phyloP scores from a whole-genome alignment of 768 basidiomycete genomes.

The Tulasnella sp. region DNA sequence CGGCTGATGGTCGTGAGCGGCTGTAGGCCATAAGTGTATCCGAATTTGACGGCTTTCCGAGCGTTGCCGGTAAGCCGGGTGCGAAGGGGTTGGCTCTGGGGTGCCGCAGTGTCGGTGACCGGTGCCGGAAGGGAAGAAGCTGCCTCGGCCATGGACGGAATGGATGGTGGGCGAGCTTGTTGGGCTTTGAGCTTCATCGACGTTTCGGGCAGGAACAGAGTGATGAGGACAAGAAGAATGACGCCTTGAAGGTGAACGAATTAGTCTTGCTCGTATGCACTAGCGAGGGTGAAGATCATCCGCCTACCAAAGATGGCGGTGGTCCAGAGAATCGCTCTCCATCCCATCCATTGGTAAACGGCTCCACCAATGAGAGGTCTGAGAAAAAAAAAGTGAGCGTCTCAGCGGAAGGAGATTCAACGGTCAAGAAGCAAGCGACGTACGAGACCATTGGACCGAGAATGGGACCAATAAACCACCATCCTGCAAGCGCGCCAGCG shows the following conservation, averaged over 20 bases:
- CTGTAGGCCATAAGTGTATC: slow-evolving; percentile 12
- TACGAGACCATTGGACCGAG: slow-evolving; percentile 16
- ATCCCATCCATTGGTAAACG: slow-evolving; percentile 29
- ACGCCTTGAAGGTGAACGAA: background rate
- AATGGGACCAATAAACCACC: slow-evolving; percentile 26
- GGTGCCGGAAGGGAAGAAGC: slow-evolving; percentile 5
- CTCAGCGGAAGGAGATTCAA: background rate
- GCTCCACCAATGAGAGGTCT: slow-evolving; percentile 30
- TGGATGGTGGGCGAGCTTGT: slow-evolving; percentile 13
- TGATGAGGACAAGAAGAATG: slow-evolving; percentile 24
- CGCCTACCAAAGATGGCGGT: slow-evolving; percentile 27
- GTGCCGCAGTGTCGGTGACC: background rate
- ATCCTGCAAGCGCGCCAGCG: background rate
- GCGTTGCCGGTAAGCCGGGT: background rate
- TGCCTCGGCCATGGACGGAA: background rate
- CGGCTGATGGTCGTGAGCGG: slow-evolving; percentile 21
- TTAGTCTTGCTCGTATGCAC: background rate
- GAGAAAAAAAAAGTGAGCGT: background rate
- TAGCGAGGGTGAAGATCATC: background rate
- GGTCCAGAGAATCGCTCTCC: slow-evolving; percentile 31
- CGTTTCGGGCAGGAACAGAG: slow-evolving; percentile 32
- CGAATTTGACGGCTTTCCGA: background rate
- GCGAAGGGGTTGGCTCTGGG: background rate
- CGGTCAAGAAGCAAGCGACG: background rate
- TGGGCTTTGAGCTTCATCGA: slow-evolving; percentile 29